Base-by-base conservation (phyloP, 768 basidiomycete genomes). In the Termitomyces sp. region DNA sequence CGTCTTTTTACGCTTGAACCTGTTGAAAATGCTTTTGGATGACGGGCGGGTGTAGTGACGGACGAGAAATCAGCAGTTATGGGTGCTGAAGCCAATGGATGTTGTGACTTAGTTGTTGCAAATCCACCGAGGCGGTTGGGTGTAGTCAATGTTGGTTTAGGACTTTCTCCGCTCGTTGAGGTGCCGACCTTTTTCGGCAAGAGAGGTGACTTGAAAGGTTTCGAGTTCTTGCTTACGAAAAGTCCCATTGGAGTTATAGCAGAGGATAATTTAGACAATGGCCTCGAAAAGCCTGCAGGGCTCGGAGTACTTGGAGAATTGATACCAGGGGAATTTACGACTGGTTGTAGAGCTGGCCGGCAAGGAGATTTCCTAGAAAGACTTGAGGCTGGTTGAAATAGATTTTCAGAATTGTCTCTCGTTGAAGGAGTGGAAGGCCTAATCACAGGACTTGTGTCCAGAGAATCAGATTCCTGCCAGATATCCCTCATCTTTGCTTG, bases 161-260 rank as follows among this genome's bases (percentile, higher is more conserved):
- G 31, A 39, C 12, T 15, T 31, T 57, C 47, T 22, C 22, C 18
- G 41, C 31, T 54, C 13, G 6, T 1, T 13, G 41, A 45, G 3
- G 47, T 45, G 42, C 58, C 53, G 46, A 67, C 54, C 16, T 58
- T 63, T n/a, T 70, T 72, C 51, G 75, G 58, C 16, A 58, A 24
- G 15, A 76, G 64, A 33, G 83, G 83, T 0, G 83, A 76, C 61
- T 76, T 79, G 61, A 84, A 85, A 24, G 76, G 72, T 57, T 75
- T 79, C 15, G 67, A 54, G 61, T 69, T 61, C 63, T 64, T 59
- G 41, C 55, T 62, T 33, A 61, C 58, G 37, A 63, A 52, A 37
- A 59, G 36, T 20, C 58, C 49, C 2, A 42, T 55, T 22, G 53
- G 57, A 39, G 61, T 52, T 54, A 59, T 48, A 6, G 54, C 34